Conservation (phyloP, 2,329 filamentous ascomycete genomes). For the Dothidotthia symphoricarpi region DNA sequence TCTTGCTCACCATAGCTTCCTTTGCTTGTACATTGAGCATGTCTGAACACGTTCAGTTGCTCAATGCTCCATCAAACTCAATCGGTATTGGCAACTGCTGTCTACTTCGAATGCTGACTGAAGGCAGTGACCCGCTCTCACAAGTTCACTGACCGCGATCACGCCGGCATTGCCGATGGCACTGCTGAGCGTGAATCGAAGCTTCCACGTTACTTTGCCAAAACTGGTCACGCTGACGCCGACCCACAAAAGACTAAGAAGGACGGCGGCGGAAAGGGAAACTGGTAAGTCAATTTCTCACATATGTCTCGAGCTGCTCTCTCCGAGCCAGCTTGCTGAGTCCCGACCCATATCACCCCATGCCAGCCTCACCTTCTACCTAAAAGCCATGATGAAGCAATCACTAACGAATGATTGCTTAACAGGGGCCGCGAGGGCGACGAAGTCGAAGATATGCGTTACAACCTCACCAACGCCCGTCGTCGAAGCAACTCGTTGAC, state of each 20-base stretch:
- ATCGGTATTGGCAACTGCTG: too few species aligned
- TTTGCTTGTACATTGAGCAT: slow-evolving; percentile 6
- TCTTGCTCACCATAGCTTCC: background rate
- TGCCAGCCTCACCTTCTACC: background rate
- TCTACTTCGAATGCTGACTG: slow-evolving; percentile 9
- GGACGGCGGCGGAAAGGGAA: slow-evolving; percentile 86
- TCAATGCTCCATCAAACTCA: slow-evolving; percentile 1
- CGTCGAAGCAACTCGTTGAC: slow-evolving; percentile 90
- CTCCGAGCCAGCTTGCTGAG: too few species aligned
- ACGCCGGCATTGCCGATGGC: slow-evolving; percentile 75
- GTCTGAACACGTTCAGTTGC: background rate
- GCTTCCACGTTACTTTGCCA: slow-evolving; percentile 90
- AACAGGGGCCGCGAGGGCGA: slow-evolving; percentile 78
- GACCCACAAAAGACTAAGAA: slow-evolving; percentile 97
- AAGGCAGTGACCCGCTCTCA: slow-evolving; percentile 89
- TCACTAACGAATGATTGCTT: slow-evolving; percentile 16
- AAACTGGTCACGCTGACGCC: slow-evolving; percentile 73
- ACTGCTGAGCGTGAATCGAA: slow-evolving; percentile 67
- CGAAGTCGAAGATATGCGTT: slow-evolving; percentile 79
- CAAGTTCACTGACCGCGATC: slow-evolving; percentile 93
- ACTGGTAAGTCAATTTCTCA: slow-evolving; percentile 67
- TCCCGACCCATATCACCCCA: background rate
- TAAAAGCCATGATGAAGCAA: background rate
- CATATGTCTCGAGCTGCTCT: background rate
- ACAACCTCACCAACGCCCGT: slow-evolving; percentile 80